Percentiles rank a stretch among this genome's conserved stretches.
These are phyloP conservation scores for Leccinum fibrillosum DNA, from an alignment of 768 basidiomycete species.

Conservation along the genomic window DNA sequence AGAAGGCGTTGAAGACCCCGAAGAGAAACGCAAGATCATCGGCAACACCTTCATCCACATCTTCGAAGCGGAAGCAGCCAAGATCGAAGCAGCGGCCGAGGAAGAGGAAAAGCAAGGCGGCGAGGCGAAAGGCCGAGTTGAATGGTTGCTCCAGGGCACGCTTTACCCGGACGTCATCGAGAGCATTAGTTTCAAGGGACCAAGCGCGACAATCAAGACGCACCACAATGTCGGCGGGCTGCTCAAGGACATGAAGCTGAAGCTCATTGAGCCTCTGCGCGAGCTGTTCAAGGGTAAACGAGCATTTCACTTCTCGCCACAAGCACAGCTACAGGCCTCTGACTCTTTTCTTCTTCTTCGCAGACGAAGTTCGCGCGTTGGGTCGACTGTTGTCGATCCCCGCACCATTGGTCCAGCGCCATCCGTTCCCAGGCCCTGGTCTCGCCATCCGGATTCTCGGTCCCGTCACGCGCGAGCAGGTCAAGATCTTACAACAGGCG, in stretches of 20 bases:
- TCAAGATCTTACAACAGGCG: slow-evolving; percentile 85
- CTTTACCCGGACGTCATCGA: slow-evolving; percentile 99
- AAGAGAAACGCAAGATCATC: slow-evolving; percentile 96
- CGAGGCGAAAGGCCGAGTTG: slow-evolving; percentile 83
- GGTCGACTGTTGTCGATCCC: slow-evolving; percentile 92
- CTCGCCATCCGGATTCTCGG: slow-evolving; percentile 98
- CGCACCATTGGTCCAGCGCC: slow-evolving; percentile 87
- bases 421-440: slow-evolving; percentile 98
- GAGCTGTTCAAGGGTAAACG: slow-evolving; percentile 94
- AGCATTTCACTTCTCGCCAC: neutral
- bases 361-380: slow-evolving; percentile 94
- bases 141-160: slow-evolving; percentile 97
- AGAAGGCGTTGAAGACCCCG: slow-evolving; percentile 92
- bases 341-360: neutral
- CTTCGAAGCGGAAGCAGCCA: slow-evolving; percentile 91
- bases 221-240: slow-evolving; percentile 99
- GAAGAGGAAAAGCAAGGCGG: slow-evolving; percentile 66
- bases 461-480: slow-evolving; percentile 91
- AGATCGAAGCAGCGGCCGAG: slow-evolving; percentile 80
- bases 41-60: slow-evolving; percentile 99
- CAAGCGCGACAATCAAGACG: slow-evolving; percentile 98
- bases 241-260: slow-evolving; percentile 96
- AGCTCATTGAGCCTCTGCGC: slow-evolving; percentile 94
- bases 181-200: slow-evolving; percentile 98
- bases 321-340: neutral